phyloP scores from a whole-genome alignment of 768 basidiomycete genomes.

The Leccinum incarnatum region DNA sequence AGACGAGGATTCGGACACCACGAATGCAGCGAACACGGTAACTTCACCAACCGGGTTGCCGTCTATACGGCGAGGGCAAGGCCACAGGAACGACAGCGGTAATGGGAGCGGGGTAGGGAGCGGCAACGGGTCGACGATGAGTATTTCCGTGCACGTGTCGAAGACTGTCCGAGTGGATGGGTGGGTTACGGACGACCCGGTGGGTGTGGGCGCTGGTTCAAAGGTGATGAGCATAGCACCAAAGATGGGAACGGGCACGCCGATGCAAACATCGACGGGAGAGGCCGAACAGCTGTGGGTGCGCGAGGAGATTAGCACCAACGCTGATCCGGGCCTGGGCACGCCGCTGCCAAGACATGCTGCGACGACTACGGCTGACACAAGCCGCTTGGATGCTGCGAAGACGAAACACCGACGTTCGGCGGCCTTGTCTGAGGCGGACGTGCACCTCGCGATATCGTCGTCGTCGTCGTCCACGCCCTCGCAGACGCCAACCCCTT shows the following conservation, averaged over 20 bases:
- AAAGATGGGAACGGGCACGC: not conserved
- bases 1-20: slow-evolving; percentile 13
- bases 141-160: not conserved
- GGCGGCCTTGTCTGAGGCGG: slow-evolving; percentile 13
- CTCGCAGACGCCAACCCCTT: not conserved
- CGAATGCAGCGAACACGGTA: not conserved
- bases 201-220: not conserved
- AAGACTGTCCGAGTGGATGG: slow-evolving; percentile 8
- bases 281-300: too few species aligned
- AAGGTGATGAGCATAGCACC: not conserved
- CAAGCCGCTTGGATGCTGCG: not conserved
- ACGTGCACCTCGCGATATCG: not conserved
- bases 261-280: too few species aligned
- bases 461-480: not conserved
- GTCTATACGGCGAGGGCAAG: not conserved
- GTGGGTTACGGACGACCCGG: slow-evolving; percentile 19
- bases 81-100: too few species aligned
- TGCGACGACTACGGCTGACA: not conserved
- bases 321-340: not conserved
- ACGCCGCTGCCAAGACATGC: not conserved
- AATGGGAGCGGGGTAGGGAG: not conserved
- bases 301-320: not conserved
- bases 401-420: slow-evolving; percentile 9
- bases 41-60: not conserved
- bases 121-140: not conserved